Evolutionary conservation across 139 green algal species (phyloP), one percentile per base, ranked within the genome.

Genomic region (Gonium pectorale): DNA sequence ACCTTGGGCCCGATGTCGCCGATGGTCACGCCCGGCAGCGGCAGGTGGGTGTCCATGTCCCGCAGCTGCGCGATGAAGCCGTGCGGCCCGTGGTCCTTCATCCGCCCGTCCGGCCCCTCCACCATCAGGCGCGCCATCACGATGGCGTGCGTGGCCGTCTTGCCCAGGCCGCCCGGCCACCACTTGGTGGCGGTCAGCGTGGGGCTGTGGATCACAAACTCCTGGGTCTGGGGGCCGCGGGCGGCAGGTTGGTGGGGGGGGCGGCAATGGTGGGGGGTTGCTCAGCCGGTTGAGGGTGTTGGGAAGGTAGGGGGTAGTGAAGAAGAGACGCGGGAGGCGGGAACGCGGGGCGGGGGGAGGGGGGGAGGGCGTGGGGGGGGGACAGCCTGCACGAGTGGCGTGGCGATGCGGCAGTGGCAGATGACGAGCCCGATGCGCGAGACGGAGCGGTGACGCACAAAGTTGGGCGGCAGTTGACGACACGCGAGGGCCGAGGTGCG

Each of bases 1-100:
- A 81, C 94, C 92, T 99, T 99, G 64, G 95, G 92, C 8, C 97
- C 97, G 49, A 99, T 99, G 91, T 99, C 97, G 3, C 97, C 97
- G 15, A 99, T 92, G 11, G 72, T 92, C 69, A 99, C 88, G 44
- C 97, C 97, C 5, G 94, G 94, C 80, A 99, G 83, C 37, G 97
- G 93, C 85, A 86, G 70, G 90, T 99, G 97, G 0, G 87, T 91
- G 22, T 95, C 89, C 84, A 98, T 79, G 81, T 91, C 87, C 13
- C 97, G 91, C 54, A 99, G 89, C 81, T 96, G 95, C 31, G 97
- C 87, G 17, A 98, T 91, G 90, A 98, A 98, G 21, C 89, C 92
- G 70, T 98, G 96, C 5, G 95, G 95, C 13, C 96, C 96, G 79
- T 96, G 88, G 87, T 98, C 96, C 11, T 35, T 7, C 13, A 35